Conservation (phyloP, 495 filamentous ascomycete genomes). For the Monascus purpureus region DNA sequence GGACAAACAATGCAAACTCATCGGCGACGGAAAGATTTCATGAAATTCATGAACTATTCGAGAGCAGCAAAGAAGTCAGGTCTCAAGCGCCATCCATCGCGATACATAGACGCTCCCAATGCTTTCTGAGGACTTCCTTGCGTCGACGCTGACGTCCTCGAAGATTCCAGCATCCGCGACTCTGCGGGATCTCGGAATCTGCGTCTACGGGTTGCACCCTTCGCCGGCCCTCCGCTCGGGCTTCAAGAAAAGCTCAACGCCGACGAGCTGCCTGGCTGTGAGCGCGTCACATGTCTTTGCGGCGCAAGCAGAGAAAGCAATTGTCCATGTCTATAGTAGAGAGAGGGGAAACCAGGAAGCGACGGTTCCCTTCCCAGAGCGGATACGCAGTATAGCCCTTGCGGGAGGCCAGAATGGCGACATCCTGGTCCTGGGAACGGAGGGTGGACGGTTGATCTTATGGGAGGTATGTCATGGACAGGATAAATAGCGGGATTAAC, state of each 20-base stretch:
- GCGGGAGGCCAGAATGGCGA: constrained; percentile 46
- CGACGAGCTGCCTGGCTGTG: constrained; percentile 63
- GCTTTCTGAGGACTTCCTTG: constrained; percentile 73
- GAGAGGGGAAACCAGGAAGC: constrained; percentile 76
- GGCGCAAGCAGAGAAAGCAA: constrained; percentile 78
- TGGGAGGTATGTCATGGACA: constrained; percentile 85
- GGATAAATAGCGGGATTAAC: too few relatives aligned
- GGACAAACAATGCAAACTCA: constrained; percentile 29
- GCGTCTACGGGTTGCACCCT: constrained; percentile 70
- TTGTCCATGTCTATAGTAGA: constrained; percentile 80
- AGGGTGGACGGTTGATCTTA: constrained; percentile 69
- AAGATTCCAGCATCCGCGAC: constrained; percentile 50
- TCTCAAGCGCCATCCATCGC: neutral
- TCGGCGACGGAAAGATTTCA: constrained; percentile 15
- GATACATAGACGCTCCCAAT: constrained; percentile 38
- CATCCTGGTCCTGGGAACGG: constrained; percentile 71
- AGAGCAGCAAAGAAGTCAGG: neutral
- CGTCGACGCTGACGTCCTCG: constrained; percentile 50
- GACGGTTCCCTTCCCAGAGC: constrained; percentile 70
- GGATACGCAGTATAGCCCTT: constrained; percentile 57
- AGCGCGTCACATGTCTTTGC: constrained; percentile 79
- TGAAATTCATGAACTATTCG: constrained; percentile 13
- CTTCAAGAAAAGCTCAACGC: constrained; percentile 87
- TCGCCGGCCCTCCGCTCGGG: constrained; percentile 50
- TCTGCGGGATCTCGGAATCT: constrained; percentile 68